Conservation (phyloP, 2,329 filamentous ascomycete species). For the Diaporthe sp. region DNA sequence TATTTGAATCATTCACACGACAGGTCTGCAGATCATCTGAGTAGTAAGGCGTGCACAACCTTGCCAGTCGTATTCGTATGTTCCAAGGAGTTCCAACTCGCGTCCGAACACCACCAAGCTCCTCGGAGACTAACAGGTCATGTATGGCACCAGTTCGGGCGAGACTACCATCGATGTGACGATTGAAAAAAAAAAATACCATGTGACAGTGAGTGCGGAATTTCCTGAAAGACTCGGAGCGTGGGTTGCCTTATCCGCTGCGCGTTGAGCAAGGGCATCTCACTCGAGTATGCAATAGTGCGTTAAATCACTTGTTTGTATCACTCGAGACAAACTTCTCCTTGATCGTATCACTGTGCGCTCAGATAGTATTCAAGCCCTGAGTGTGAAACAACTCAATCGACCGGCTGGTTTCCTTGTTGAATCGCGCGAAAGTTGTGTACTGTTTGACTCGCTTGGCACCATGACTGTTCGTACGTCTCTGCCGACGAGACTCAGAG, state of each 20-base stretch:
- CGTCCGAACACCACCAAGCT: background rate
- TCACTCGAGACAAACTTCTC: background rate
- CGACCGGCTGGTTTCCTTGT: background rate
- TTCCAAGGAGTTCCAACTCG: background rate
- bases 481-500: background rate
- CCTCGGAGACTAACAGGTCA: background rate
- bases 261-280: background rate
- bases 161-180: background rate
- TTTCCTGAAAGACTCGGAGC: no score
- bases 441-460: background rate
- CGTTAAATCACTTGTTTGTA: background rate
- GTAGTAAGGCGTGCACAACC: conserved; percentile 2
- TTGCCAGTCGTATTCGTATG: conserved; percentile 19
- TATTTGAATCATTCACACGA: conserved; percentile 8
- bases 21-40: conserved; percentile 7
- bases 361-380: background rate
- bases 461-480: no score
- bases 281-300: no score
- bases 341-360: background rate
- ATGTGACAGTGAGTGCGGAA: background rate
- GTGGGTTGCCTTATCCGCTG: no score
- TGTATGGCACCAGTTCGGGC: background rate
- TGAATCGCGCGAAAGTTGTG: background rate
- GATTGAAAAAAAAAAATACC: background rate
- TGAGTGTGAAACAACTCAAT: background rate